These are phyloP conservation scores for Anaeromyces robustus DNA, from an alignment of 192 early-diverging fungal genomes.

Conservation along the genomic window DNA sequence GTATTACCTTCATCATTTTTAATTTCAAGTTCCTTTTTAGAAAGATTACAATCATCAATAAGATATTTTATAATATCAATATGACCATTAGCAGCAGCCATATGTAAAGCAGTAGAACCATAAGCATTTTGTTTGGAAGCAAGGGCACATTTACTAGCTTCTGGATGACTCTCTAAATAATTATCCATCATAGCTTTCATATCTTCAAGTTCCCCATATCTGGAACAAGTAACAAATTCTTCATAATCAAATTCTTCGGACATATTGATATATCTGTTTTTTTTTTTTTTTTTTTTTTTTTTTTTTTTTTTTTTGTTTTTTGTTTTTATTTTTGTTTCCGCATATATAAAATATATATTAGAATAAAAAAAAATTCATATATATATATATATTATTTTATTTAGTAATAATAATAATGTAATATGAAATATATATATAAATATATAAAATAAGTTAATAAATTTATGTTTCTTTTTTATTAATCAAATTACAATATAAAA, in stretches of 20 bases:
- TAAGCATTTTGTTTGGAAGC: slow-evolving; percentile 19
- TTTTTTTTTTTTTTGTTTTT: too few relatives aligned
- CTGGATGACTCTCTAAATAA: slow-evolving; percentile 1
- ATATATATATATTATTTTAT: too few relatives aligned
- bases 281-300: too few relatives aligned
- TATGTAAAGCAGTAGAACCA: slow-evolving; percentile 59
- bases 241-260: slow-evolving; percentile 13
- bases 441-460: too few relatives aligned
- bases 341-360: too few relatives aligned
- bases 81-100: slow-evolving; percentile 69
- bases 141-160: slow-evolving; percentile 5
- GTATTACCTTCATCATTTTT: slow-evolving; percentile 49
- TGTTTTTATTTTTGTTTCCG: too few relatives aligned
- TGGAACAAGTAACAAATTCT: slow-evolving; percentile 48
- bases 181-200: slow-evolving; percentile 22
- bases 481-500: too few relatives aligned
- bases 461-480: too few relatives aligned
- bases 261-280: background rate
- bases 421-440: too few relatives aligned
- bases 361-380: too few relatives aligned
- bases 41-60: slow-evolving; percentile 23
- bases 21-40: slow-evolving; percentile 23
- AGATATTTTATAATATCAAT: slow-evolving; percentile 43
- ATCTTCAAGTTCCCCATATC: slow-evolving; percentile 61
- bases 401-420: too few relatives aligned